phyloP scores from a whole-genome alignment of 225 moss, liverwort and hornwort genomes.

The Physcomitrium patens region DNA sequence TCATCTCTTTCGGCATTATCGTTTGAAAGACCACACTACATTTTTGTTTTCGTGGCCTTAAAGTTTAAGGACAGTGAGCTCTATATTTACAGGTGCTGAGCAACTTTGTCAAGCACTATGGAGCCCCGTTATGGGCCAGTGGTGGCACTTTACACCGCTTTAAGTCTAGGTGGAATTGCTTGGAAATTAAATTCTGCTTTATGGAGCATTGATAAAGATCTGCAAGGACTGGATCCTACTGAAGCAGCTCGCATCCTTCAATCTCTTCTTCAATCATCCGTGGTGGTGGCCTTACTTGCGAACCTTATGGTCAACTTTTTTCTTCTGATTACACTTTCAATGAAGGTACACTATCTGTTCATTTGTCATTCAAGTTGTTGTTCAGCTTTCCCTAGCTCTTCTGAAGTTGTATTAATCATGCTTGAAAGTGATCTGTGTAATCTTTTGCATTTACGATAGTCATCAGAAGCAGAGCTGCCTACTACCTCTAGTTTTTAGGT shows the following conservation, averaged over 20 bases:
- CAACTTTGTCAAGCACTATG: constrained; percentile 31
- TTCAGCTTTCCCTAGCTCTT: neutral
- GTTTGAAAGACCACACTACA: neutral
- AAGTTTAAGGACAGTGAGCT: neutral
- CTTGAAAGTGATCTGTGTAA: neutral
- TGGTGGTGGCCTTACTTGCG: constrained; percentile 58
- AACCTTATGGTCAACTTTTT: constrained; percentile 66
- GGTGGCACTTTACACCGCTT: constrained; percentile 67
- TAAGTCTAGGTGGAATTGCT: constrained; percentile 65
- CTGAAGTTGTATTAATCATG: neutral
- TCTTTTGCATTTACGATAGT: neutral
- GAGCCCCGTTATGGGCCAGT: constrained; percentile 66
- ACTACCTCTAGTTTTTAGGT: neutral
- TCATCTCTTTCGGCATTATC: neutral
- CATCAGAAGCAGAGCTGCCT: neutral
- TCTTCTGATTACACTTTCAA: constrained; percentile 58
- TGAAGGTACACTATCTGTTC: constrained; percentile 42
- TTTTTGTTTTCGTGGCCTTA: neutral
- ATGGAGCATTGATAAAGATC: constrained; percentile 37
- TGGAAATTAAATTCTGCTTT: constrained; percentile 68
- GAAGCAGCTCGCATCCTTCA: constrained; percentile 56
- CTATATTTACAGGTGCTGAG: neutral
- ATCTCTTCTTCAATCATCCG: constrained; percentile 57
- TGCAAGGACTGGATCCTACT: constrained; percentile 50
- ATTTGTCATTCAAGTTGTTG: neutral